Conservation (phyloP, 176 grass and related monocot genomes). For the Musa acuminata region DNA sequence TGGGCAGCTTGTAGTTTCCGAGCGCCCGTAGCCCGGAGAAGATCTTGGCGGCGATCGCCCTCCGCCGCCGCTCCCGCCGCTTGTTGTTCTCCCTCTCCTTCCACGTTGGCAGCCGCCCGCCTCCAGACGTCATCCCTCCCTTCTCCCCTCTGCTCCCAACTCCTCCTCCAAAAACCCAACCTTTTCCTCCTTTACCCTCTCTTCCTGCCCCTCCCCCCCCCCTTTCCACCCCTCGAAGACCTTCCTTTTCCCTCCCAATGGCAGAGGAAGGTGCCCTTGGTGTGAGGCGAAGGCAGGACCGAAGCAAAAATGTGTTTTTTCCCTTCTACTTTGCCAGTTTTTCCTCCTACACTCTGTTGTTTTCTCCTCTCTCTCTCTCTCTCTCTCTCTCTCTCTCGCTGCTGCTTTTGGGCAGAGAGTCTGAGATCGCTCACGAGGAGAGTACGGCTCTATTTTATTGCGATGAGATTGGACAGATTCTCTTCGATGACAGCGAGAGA, state of each 20-base stretch:
- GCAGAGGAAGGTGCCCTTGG: neutral
- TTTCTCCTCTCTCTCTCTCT: neutral
- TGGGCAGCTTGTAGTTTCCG: slow-evolving; percentile 89
- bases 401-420: neutral
- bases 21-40: slow-evolving; percentile 68
- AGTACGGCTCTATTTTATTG: slow-evolving; percentile 51
- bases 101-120: slow-evolving; percentile 78
- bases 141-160: neutral
- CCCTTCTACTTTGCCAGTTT: neutral
- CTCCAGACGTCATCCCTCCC: slow-evolving; percentile 19
- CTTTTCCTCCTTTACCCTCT: neutral
- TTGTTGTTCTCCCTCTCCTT: slow-evolving; percentile 99
- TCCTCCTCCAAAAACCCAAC: neutral
- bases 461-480: slow-evolving; percentile 70
- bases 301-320: neutral
- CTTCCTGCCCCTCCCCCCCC: neutral
- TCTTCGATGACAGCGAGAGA: slow-evolving; percentile 14
- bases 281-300: neutral
- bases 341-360: neutral
- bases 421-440: slow-evolving; percentile 50
- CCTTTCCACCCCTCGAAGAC: slow-evolving; percentile 6
- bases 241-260: neutral
- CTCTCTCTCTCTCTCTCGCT: slow-evolving; percentile 4
- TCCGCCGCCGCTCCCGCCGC: slow-evolving; percentile 62
- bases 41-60: slow-evolving; percentile 94